These are phyloP conservation scores for Atkinsonella texensis DNA, from an alignment of 2,329 filamentous ascomycete species.

Conservation along the genomic window DNA sequence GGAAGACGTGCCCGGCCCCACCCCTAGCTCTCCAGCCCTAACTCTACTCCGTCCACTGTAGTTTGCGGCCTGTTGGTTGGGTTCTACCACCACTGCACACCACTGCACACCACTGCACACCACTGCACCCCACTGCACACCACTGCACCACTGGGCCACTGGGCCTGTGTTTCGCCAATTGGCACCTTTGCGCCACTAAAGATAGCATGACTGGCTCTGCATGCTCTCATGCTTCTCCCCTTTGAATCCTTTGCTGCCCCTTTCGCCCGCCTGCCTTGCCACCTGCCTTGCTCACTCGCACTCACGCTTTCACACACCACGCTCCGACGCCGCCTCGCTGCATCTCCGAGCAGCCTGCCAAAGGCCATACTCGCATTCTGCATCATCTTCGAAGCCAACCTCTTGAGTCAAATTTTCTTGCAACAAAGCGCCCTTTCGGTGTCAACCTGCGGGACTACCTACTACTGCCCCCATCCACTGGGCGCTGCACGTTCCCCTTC, in stretches of 20 bases:
- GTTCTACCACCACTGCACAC: too few relatives aligned
- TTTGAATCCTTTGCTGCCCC: neutral
- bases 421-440: neutral
- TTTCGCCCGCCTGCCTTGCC: neutral
- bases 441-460: neutral
- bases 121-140: too few relatives aligned
- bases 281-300: neutral
- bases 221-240: too few relatives aligned
- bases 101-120: too few relatives aligned
- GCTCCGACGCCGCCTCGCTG: conserved; percentile 1
- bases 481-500: conserved; percentile 4
- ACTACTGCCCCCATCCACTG: neutral
- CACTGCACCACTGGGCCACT: too few relatives aligned
- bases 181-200: too few relatives aligned
- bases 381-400: conserved; percentile 1
- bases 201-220: too few relatives aligned
- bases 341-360: neutral
- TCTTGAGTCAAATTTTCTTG: neutral
- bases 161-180: too few relatives aligned
- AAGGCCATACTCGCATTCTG: neutral
- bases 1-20: too few relatives aligned
- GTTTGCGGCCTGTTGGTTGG: too few relatives aligned
- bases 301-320: neutral
- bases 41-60: too few relatives aligned
- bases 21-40: too few relatives aligned